A percentile compares a stretch with the other conserved stretches of the same genome.
Conservation (phyloP, 176 grass and related monocot genomes). For the Alopecurus myosuroides region DNA sequence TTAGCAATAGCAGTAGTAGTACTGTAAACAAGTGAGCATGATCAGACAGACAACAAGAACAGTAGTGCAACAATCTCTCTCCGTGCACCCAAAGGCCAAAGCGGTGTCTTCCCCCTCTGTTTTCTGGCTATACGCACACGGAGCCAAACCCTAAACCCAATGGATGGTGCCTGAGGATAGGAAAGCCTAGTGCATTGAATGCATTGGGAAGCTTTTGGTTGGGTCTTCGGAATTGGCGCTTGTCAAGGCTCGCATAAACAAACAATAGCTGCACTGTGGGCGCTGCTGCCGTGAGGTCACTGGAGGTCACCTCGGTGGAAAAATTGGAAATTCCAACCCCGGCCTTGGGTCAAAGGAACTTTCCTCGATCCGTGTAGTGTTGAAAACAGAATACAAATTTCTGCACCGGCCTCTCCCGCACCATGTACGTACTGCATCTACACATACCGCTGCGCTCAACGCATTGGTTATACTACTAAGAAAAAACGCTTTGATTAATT, state of each 20-base stretch:
- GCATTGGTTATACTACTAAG: too few species aligned
- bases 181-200: slow-evolving; percentile 45
- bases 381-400: background rate
- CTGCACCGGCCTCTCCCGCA: background rate
- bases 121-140: background rate
- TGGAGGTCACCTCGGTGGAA: slow-evolving; percentile 35
- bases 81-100: too few species aligned
- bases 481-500: too few species aligned
- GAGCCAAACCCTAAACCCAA: background rate
- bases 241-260: slow-evolving; percentile 17
- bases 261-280: background rate
- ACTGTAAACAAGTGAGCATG: background rate
- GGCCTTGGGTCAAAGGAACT: slow-evolving; percentile 28
- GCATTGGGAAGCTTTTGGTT: slow-evolving; percentile 31
- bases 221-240: slow-evolving; percentile 31
- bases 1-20: background rate
- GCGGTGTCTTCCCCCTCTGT: background rate
- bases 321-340: slow-evolving; percentile 8
- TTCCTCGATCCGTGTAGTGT: background rate
- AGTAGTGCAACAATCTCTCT: background rate
- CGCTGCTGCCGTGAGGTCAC: slow-evolving; percentile 32
- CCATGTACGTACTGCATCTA: background rate
- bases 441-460: background rate
- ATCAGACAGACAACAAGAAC: background rate
- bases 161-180: slow-evolving; percentile 28